A percentile compares a stretch with the other conserved stretches of the same genome.
These are phyloP conservation scores for Pythium folliculosum DNA, from an alignment of 352 stramenopile species.

Conservation along the genomic window DNA sequence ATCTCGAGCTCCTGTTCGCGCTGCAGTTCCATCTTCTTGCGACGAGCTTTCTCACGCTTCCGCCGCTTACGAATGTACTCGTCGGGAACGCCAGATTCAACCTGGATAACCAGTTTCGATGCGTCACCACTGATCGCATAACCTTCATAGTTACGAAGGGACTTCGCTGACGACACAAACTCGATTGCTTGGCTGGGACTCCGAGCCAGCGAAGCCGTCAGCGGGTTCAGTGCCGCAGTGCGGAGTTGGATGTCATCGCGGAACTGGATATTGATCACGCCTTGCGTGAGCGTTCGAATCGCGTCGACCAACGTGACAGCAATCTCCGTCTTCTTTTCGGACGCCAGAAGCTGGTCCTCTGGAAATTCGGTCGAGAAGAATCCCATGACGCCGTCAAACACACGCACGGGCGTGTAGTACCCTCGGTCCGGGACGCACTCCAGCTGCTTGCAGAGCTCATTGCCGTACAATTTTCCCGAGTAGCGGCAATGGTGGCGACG, in stretches of 20 bases:
- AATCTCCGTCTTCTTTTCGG: constrained; percentile 89
- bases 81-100: constrained; percentile 66
- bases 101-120: constrained; percentile 51
- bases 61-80: constrained; percentile 87
- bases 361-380: constrained; percentile 83
- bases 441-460: constrained; percentile 78
- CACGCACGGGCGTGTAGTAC: constrained; percentile 78
- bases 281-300: constrained; percentile 51
- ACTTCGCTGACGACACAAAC: constrained; percentile 52
- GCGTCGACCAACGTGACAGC: constrained; percentile 82
- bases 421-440: constrained; percentile 79
- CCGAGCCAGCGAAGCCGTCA: constrained; percentile 44
- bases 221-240: constrained; percentile 32
- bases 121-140: constrained; percentile 48
- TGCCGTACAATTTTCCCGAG: constrained; percentile 86
- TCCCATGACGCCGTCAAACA: constrained; percentile 77
- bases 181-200: constrained; percentile 67
- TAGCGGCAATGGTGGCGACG: constrained; percentile 87
- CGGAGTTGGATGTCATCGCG: constrained; percentile 60
- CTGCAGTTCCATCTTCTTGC: constrained; percentile 71
- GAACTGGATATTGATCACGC: constrained; percentile 75
- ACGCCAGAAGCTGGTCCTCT: constrained; percentile 78
- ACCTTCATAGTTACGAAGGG: constrained; percentile 9
- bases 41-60: constrained; percentile 79
- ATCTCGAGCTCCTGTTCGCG: constrained; percentile 76